phyloP scores from a whole-genome alignment of 768 basidiomycete genomes.

The Gymnopilus dilepis region DNA sequence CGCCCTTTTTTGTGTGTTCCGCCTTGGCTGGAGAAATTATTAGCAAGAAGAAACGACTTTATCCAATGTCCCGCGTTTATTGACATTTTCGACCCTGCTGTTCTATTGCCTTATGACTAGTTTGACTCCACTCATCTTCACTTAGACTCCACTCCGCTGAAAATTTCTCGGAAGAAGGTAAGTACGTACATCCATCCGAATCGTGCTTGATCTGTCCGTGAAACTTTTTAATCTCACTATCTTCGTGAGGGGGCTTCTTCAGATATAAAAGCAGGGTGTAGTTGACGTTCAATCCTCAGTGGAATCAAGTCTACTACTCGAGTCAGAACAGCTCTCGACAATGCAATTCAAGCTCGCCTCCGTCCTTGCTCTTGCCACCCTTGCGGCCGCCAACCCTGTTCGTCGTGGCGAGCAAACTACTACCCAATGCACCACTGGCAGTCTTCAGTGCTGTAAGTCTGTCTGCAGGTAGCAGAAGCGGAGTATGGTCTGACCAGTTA shows the following conservation, averaged over 20 bases:
- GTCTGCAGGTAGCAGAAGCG: neutral
- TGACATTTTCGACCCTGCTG: neutral
- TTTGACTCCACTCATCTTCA: neutral
- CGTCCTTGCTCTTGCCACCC: constrained; percentile 16
- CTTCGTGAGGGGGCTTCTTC: neutral
- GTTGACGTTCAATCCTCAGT: neutral
- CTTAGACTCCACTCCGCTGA: neutral
- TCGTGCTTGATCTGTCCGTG: neutral
- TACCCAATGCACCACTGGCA: constrained; percentile 28
- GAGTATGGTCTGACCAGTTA: neutral
- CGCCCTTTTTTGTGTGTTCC: neutral
- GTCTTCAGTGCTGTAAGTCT: constrained; percentile 31
- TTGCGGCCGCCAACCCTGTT: constrained; percentile 20
- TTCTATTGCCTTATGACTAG: neutral
- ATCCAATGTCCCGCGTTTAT: too few relatives aligned
- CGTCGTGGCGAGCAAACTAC: neutral
- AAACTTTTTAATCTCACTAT: neutral
- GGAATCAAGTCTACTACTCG: neutral
- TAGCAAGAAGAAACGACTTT: neutral
- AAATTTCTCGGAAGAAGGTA: neutral
- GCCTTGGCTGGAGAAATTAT: neutral
- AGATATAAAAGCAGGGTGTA: neutral
- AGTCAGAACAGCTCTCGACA: neutral
- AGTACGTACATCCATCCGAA: neutral
- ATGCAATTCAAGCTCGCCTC: constrained; percentile 15